Conservation (phyloP, 345 rosid genomes). For the Salix exigua region DNA sequence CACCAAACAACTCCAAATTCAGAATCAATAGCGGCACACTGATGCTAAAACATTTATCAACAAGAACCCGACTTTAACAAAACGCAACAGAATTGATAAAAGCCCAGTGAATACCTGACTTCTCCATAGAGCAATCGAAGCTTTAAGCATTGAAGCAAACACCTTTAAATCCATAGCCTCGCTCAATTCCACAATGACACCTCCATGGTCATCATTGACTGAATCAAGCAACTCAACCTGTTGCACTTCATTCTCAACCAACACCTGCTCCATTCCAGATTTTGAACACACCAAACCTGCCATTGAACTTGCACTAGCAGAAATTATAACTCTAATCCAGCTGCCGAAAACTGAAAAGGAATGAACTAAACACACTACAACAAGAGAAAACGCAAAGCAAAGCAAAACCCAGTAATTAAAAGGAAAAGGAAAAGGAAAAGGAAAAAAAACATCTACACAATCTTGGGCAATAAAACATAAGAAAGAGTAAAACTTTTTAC, state of each 20-base stretch:
- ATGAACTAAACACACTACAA: not conserved
- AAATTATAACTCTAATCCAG: not conserved
- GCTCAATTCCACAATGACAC: constrained; percentile 59
- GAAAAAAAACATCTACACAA: not conserved
- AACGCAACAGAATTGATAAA: constrained; percentile 1
- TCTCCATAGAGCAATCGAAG: constrained; percentile 61
- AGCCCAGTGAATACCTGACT: constrained; percentile 45
- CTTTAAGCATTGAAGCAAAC: constrained; percentile 53
- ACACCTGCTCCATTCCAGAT: constrained; percentile 4
- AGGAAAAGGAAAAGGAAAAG: no score
- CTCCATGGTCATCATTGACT: constrained; percentile 64
- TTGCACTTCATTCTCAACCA: constrained; percentile 13
- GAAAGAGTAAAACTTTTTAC: not conserved
- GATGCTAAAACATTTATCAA: not conserved
- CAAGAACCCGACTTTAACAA: not conserved
- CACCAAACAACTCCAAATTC: not conserved
- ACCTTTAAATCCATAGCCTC: constrained; percentile 49
- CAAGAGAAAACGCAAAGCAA: not conserved
- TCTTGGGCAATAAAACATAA: not conserved
- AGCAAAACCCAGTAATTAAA: not conserved
- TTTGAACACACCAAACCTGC: constrained; percentile 29
- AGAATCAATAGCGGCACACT: not conserved
- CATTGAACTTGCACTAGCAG: constrained; percentile 15
- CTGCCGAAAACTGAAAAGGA: not conserved
- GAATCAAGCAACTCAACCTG: constrained; percentile 30